Evolutionary conservation across 352 stramenopile species (phyloP).

Genomic region (Phytophthora hybrid): DNA sequence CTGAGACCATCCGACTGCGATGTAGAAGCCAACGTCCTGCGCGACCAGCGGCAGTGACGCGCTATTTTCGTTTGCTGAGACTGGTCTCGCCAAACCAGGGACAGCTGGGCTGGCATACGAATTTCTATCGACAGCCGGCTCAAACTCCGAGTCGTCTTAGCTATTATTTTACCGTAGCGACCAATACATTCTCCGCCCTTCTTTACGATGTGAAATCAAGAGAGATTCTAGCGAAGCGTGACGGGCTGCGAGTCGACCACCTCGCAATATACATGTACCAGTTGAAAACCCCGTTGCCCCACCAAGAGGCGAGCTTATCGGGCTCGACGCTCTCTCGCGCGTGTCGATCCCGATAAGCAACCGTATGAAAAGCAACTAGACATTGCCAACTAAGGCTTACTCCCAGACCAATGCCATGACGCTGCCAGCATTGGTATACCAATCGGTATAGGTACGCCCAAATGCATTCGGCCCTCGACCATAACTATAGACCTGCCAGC

Average conservation of each 20-base stretch:
- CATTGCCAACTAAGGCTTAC: neutral
- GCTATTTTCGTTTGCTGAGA: neutral
- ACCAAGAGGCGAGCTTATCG: conserved; percentile 1
- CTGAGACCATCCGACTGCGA: neutral
- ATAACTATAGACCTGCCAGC: neutral
- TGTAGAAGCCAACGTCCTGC: neutral
- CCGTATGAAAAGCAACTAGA: neutral
- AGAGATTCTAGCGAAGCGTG: neutral
- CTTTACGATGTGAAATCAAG: neutral
- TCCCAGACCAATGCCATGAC: too few relatives aligned
- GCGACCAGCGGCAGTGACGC: neutral
- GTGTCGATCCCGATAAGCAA: neutral
- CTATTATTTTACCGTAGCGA: too few relatives aligned
- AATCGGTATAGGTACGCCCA: too few relatives aligned
- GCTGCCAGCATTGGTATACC: too few relatives aligned
- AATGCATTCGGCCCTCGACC: too few relatives aligned
- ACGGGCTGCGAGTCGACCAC: neutral
- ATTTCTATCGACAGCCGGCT: neutral
- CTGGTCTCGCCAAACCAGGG: neutral
- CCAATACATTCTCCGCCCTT: neutral
- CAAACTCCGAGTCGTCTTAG: neutral
- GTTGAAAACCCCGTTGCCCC: neutral
- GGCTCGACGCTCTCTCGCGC: neutral
- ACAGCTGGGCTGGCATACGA: neutral
- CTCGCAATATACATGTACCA: neutral